Conservation (phyloP, 345 rosid genomes). For the Corymbia maculata region DNA sequence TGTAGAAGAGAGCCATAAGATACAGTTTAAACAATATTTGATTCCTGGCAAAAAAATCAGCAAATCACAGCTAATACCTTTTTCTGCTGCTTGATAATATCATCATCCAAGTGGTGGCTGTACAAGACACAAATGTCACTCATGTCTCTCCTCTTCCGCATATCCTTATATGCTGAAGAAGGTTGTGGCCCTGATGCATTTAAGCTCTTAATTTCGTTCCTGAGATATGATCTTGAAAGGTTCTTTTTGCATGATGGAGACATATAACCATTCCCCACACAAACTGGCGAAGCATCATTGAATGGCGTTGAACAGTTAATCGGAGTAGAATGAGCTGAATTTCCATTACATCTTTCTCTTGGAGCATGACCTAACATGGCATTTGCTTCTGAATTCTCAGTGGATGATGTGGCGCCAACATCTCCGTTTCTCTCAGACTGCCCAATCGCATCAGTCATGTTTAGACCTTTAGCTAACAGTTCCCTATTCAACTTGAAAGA, state of each 20-base stretch:
- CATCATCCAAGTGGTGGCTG: slow-evolving; percentile 87
- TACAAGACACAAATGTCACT: slow-evolving; percentile 49
- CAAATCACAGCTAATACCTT: slow-evolving; percentile 39
- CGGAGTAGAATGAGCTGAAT: slow-evolving; percentile 22
- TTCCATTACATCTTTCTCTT: slow-evolving; percentile 10
- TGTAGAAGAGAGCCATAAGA: slow-evolving; percentile 9
- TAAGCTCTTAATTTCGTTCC: slow-evolving; percentile 42
- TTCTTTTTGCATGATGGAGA: slow-evolving; percentile 49
- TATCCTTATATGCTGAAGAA: slow-evolving; percentile 31
- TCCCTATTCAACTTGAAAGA: background rate
- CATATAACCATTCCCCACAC: slow-evolving; percentile 66
- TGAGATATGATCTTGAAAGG: slow-evolving; percentile 26
- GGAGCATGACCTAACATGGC: slow-evolving; percentile 8
- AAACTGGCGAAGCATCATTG: slow-evolving; percentile 62
- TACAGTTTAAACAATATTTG: slow-evolving; percentile 6
- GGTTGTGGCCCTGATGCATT: slow-evolving; percentile 19
- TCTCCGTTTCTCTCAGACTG: background rate
- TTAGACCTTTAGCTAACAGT: background rate
- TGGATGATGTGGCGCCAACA: background rate
- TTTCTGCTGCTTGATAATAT: slow-evolving; percentile 60
- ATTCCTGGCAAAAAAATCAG: background rate
- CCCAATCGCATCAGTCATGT: background rate
- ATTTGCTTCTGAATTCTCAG: slow-evolving; percentile 1
- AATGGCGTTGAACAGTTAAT: slow-evolving; percentile 21
- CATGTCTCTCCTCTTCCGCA: slow-evolving; percentile 75